Conservation (phyloP, 257 asterid species). For the Solanum habrochaites region DNA sequence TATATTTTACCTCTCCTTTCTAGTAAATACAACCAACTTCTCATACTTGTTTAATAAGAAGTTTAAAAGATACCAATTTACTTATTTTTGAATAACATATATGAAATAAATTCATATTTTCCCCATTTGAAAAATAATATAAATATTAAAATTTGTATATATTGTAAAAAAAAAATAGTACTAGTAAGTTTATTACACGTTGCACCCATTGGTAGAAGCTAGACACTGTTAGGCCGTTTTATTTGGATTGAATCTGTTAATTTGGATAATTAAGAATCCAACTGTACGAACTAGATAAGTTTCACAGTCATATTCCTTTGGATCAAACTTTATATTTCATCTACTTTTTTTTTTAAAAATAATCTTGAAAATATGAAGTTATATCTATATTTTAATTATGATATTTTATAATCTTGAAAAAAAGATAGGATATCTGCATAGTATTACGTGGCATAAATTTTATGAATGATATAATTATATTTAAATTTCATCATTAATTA, state of each 20-base stretch:
- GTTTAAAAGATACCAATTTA: not conserved
- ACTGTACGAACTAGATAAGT: not conserved
- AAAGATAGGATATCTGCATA: fast-evolving
- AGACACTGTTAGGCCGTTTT: not conserved
- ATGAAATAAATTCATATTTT: not conserved
- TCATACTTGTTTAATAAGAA: not conserved
- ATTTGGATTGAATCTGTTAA: not conserved
- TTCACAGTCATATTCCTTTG: not conserved
- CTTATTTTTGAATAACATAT: not conserved
- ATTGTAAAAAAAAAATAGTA: not conserved
- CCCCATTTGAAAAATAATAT: not conserved
- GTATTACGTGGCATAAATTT: not conserved
- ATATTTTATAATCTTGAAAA: not conserved
- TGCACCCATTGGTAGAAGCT: not conserved
- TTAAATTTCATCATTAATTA: not conserved
- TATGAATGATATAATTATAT: not conserved
- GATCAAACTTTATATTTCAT: not conserved
- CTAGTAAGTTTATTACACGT: not conserved
- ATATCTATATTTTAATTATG: too few species aligned
- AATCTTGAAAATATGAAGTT: not conserved
- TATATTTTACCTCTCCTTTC: not conserved
- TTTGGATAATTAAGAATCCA: not conserved
- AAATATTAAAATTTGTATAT: not conserved
- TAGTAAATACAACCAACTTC: not conserved
- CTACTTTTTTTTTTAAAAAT: not conserved